Percentiles rank a stretch among this genome's conserved stretches.
These are phyloP conservation scores for Mariannaea sp. DNA, from an alignment of 2,329 filamentous ascomycete genomes.

Conservation along the genomic window DNA sequence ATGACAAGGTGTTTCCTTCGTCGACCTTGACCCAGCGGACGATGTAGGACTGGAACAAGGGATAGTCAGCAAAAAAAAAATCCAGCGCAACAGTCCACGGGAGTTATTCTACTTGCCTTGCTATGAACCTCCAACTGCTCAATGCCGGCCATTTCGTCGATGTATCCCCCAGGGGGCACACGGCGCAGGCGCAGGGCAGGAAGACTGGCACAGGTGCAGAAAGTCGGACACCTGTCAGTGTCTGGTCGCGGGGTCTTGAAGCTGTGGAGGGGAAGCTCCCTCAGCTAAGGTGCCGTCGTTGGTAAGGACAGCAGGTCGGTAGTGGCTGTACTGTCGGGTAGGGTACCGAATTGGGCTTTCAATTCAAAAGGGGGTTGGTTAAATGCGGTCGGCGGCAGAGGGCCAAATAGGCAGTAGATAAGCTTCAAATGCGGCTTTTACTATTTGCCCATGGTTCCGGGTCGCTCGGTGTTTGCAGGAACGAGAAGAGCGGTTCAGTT, in stretches of 20 bases:
- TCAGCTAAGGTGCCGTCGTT: not conserved
- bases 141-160: conserved; percentile 78
- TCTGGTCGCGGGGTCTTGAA: conserved; percentile 5
- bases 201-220: not conserved
- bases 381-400: not conserved
- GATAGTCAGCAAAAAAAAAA: conserved; percentile 26
- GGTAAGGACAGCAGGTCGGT: not conserved
- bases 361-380: not conserved
- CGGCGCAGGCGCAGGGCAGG: not conserved
- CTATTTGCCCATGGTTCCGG: conserved; percentile 27
- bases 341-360: not conserved
- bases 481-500: conserved; percentile 19
- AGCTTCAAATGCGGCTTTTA: conserved; percentile 28
- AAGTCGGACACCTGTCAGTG: conserved; percentile 4
- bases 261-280: conserved; percentile 17
- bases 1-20: conserved; percentile 89
- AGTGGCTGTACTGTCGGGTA: not conserved
- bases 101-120: conserved; percentile 66
- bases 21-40: conserved; percentile 96
- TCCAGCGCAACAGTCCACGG: not conserved
- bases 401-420: not conserved
- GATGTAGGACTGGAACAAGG: conserved; percentile 82
- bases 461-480: conserved; percentile 24
- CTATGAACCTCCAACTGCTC: conserved; percentile 97
- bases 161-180: conserved; percentile 11